A percentile compares a stretch with the other conserved stretches of the same genome.
Conservation (phyloP, 306 rosid genomes). For the Cicer pinnatifidum region DNA sequence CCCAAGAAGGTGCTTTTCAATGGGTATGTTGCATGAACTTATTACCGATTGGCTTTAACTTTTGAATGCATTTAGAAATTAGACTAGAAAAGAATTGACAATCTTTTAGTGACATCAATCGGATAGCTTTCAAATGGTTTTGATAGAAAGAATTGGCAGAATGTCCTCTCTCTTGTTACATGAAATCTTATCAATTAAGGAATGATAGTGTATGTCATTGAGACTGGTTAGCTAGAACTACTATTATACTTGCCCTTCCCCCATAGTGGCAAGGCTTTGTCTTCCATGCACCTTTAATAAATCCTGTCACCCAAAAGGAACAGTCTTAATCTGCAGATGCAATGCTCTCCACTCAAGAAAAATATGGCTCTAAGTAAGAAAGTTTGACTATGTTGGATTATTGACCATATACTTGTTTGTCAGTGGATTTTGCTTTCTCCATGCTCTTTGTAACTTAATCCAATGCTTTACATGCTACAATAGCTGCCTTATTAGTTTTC, state of each 20-base stretch:
- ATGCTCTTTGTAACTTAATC: slow-evolving; percentile 1
- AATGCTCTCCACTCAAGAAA: too few relatives aligned
- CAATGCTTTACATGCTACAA: neutral
- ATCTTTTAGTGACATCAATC: neutral
- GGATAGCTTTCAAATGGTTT: slow-evolving; percentile 19
- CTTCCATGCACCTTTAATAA: neutral
- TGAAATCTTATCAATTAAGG: neutral
- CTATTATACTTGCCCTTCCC: neutral
- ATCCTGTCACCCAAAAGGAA: neutral
- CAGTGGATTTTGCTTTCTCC: neutral
- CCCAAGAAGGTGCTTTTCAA: slow-evolving; percentile 89
- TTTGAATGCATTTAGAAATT: slow-evolving; percentile 26
- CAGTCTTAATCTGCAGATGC: neutral
- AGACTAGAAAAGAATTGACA: slow-evolving; percentile 25
- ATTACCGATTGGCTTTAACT: neutral
- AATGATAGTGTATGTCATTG: neutral
- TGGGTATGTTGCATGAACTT: slow-evolving; percentile 65
- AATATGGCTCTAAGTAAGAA: neutral
- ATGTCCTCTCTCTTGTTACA: neutral
- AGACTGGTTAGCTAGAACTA: slow-evolving; percentile 1
- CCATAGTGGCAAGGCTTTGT: neutral
- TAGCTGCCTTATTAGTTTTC: slow-evolving; percentile 1
- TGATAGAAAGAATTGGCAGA: slow-evolving; percentile 3
- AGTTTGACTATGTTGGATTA: neutral
- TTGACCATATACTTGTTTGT: neutral